phyloP scores from a whole-genome alignment of 2,329 filamentous ascomycete genomes.

The Cladosporium sp. region DNA sequence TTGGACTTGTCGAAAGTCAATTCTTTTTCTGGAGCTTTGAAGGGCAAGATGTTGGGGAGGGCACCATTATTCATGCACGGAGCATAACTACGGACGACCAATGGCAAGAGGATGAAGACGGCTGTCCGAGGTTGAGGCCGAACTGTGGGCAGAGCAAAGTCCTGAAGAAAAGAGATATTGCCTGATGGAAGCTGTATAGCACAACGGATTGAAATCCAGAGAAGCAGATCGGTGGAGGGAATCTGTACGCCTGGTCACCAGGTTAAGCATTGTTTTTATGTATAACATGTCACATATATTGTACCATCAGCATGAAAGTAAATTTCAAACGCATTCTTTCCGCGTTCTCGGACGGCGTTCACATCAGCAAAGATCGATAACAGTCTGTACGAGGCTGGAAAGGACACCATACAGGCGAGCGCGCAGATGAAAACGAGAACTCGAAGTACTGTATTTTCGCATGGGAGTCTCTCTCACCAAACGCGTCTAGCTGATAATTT shows the following conservation, averaged over 20 bases:
- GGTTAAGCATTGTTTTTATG: constrained; percentile 6
- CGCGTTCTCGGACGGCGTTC: no score
- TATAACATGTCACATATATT: constrained; percentile 16
- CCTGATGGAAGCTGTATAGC: no score
- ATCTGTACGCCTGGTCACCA: neutral
- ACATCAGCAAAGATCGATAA: no score
- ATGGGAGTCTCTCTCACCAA: no score
- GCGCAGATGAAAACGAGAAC: neutral
- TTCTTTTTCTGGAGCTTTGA: neutral
- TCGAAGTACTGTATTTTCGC: neutral
- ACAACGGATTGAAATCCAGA: neutral
- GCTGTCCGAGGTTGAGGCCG: neutral
- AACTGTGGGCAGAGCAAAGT: neutral
- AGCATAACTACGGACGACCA: neutral
- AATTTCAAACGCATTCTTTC: no score
- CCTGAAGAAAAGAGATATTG: no score
- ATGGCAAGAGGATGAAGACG: neutral
- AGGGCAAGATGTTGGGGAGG: neutral
- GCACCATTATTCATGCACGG: neutral
- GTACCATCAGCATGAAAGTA: constrained; percentile 4
- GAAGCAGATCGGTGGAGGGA: neutral
- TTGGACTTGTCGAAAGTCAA: neutral
- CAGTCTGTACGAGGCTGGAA: neutral
- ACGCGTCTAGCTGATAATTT: no score
- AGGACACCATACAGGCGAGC: neutral